phyloP scores from a whole-genome alignment of 306 rosid species.

The Rosa persica region DNA sequence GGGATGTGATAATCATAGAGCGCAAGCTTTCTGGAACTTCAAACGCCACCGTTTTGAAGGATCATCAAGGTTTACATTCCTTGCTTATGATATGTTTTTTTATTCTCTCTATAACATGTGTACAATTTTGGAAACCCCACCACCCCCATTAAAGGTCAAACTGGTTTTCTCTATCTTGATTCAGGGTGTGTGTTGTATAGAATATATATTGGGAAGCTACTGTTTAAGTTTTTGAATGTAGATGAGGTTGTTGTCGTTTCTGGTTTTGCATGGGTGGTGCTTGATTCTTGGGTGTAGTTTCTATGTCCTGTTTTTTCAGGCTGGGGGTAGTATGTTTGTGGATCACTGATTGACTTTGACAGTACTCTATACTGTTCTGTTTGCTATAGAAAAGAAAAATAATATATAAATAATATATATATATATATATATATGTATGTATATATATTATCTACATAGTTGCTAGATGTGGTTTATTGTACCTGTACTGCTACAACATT shows the following conservation, averaged over 20 bases:
- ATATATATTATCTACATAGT: too few relatives aligned
- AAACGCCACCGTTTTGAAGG: conserved; percentile 57
- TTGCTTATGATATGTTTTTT: background rate
- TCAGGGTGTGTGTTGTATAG: background rate
- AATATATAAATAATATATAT: too few relatives aligned
- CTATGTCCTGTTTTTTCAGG: background rate
- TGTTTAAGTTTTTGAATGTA: background rate
- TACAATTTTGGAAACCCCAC: background rate
- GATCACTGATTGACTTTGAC: background rate
- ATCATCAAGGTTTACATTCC: conserved; percentile 56
- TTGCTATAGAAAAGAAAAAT: background rate
- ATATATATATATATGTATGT: too few relatives aligned
- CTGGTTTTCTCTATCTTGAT: background rate
- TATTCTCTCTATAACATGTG: background rate
- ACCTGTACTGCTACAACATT: background rate
- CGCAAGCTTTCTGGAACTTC: conserved; percentile 70
- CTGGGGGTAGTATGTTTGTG: background rate
- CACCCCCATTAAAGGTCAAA: background rate
- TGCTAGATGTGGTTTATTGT: background rate
- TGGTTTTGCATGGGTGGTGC: background rate
- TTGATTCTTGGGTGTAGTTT: background rate
- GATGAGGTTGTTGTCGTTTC: background rate
- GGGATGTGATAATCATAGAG: conserved; percentile 63
- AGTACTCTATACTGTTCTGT: background rate
- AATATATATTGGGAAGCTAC: background rate